phyloP scores from a whole-genome alignment of 495 filamentous ascomycete genomes.

The Neurospora tetraspora region DNA sequence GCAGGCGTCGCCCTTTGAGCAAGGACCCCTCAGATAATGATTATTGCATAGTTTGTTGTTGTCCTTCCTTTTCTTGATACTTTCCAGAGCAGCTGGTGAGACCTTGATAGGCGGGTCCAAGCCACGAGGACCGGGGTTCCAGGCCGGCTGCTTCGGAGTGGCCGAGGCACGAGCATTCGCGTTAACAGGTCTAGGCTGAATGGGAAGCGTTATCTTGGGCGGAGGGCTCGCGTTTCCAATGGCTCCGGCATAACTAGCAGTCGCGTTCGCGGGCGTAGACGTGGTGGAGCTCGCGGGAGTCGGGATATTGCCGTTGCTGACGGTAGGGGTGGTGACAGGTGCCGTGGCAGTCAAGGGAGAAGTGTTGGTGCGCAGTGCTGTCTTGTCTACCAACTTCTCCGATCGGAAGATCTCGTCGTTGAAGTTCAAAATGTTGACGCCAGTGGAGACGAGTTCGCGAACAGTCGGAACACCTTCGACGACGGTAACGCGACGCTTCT shows the following conservation, averaged over 20 bases:
- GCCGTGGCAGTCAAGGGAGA: neutral
- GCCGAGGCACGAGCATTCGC: constrained; percentile 7
- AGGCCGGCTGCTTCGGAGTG: constrained; percentile 18
- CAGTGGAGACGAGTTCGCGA: constrained; percentile 47
- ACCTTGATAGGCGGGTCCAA: constrained; percentile 39
- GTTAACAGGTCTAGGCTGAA: constrained; percentile 10
- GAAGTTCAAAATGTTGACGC: constrained; percentile 51
- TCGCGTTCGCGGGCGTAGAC: constrained; percentile 6
- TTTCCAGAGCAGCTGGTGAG: constrained; percentile 56
- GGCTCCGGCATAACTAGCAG: constrained; percentile 26
- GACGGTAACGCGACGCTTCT: constrained; percentile 53
- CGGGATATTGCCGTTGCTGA: constrained; percentile 1
- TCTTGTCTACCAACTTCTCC: constrained; percentile 39
- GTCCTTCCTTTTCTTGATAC: constrained; percentile 63
- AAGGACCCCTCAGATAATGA: constrained; percentile 67
- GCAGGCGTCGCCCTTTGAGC: constrained; percentile 61
- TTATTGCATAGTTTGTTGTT: constrained; percentile 77
- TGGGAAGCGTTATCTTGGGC: constrained; percentile 25
- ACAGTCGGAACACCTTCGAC: constrained; percentile 67
- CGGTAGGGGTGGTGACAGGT: neutral
- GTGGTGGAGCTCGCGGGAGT: neutral
- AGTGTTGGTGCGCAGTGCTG: neutral
- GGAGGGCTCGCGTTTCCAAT: constrained; percentile 26
- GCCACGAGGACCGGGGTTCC: constrained; percentile 44
- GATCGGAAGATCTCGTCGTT: constrained; percentile 53